Conservation (phyloP, 805 yeast genomes). For the Lachancea waltii region DNA sequence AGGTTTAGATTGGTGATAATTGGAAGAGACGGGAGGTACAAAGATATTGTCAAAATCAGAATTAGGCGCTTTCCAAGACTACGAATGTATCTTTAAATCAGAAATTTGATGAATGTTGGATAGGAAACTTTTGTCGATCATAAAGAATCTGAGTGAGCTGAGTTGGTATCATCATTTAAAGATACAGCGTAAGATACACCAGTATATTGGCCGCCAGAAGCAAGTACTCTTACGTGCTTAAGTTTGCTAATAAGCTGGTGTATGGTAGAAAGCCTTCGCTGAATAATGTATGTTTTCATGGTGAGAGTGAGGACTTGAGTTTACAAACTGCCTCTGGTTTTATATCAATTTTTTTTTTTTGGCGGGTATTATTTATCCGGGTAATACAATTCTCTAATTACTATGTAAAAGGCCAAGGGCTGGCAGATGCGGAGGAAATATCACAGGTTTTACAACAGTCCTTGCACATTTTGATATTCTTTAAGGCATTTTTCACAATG, state of each 20-base stretch:
- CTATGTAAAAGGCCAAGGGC: background rate
- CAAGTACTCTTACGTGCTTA: slow-evolving; percentile 9
- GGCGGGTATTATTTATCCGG: slow-evolving; percentile 7
- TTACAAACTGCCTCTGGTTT: too few species aligned
- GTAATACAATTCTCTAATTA: background rate
- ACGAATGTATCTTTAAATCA: slow-evolving; percentile 13
- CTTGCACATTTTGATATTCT: slow-evolving; percentile 26
- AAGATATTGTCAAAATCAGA: too few species aligned
- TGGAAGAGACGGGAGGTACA: too few species aligned
- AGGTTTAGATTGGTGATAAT: too few species aligned
- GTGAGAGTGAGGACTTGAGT: too few species aligned
- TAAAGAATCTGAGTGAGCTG: slow-evolving; percentile 39
- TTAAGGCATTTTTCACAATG: slow-evolving; percentile 33
- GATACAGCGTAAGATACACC: slow-evolving; percentile 1
- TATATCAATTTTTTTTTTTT: too few species aligned
- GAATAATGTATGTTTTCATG: too few species aligned
- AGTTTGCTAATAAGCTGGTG: too few species aligned
- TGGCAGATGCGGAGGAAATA: background rate
- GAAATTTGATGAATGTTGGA: slow-evolving; percentile 37
- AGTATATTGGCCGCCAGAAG: background rate
- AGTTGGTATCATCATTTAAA: slow-evolving; percentile 34
- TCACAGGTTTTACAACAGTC: background rate
- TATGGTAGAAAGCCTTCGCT: background rate
- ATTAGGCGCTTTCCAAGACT: background rate
- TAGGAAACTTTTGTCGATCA: slow-evolving; percentile 36